Evolutionary conservation across 768 basidiomycete species (phyloP), one percentile per base, ranked within the genome.

Genomic region (Mrakia hoshinonis): DNA sequence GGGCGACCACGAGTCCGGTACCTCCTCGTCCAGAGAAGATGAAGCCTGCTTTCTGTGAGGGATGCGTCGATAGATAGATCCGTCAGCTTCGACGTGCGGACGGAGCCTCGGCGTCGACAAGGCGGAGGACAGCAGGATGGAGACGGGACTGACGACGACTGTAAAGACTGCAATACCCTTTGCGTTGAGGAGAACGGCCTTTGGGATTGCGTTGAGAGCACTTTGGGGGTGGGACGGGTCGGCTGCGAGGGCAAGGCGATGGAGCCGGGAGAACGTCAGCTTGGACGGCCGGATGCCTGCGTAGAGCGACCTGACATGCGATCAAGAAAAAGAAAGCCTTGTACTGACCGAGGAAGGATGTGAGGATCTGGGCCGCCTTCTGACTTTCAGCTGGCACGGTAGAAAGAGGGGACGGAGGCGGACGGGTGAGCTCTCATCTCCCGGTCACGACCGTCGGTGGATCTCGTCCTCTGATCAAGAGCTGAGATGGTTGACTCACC

Each of bases 121-220:
- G 6, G 55, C 26, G 24, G 55, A 58, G 26, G 1, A 3, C 1
- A 18, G 55, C 34, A 31, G 29, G 26, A 3, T 0, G 58, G n/a
- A 10, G 0, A 22, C 18, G 10, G 3, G 18, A 61, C 1, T 31
- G 34, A 61, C 58, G 15, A 61, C 43, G 51, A 73, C 67, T 2
- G 55, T 55, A 49, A 73, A 68, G 34, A 73, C 38, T 2, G 67
- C 72, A 20, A 73, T 55, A 89, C 94, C 94, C 83, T 94, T 85
- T 22, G 95, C 92, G 68, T 86, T 84, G 75, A 90, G 89, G 22
- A 99, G 81, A 63, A 98, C 92, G 12, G 87, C 89, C 79, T 96
- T 95, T 2, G 95, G 95, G 76, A 98, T 89, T 3, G 93, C 80
- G 79, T 98, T 97, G 70, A 98, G 86, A 1, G 94, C 95, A 47